Percentiles rank a stretch among this genome's conserved stretches.
These are phyloP conservation scores for Kwoniella mangroviensis DNA, from an alignment of 768 basidiomycete species.

Conservation along the genomic window DNA sequence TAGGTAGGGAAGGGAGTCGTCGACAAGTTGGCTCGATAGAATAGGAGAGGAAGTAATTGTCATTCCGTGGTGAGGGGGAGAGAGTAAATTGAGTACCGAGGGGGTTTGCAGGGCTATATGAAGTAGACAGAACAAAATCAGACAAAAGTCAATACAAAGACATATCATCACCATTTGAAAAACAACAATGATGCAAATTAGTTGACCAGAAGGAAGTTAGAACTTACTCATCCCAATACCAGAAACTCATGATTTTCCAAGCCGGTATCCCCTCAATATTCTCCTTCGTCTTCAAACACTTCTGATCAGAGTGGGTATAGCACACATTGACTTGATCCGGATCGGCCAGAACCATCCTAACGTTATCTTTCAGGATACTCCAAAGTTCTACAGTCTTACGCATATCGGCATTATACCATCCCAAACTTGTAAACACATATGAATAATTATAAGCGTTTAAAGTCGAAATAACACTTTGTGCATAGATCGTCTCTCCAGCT, in stretches of 20 bases:
- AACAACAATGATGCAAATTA: too few relatives aligned
- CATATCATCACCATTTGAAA: too few relatives aligned
- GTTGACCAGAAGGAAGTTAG: too few relatives aligned
- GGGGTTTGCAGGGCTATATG: slow-evolving; percentile 38
- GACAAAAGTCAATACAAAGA: too few relatives aligned
- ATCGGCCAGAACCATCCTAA: slow-evolving; percentile 44
- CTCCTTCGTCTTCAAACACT: slow-evolving; percentile 34
- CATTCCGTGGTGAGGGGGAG: slow-evolving; percentile 41
- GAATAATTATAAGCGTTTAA: slow-evolving; percentile 42
- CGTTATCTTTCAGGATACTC: slow-evolving; percentile 31
- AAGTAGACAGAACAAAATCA: too few relatives aligned
- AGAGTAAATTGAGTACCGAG: slow-evolving; percentile 46
- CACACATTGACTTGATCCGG: slow-evolving; percentile 45
- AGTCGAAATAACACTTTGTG: slow-evolving; percentile 43
- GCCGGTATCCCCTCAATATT: slow-evolving; percentile 41
- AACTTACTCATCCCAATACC: slow-evolving; percentile 51
- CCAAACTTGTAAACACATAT: slow-evolving; percentile 45
- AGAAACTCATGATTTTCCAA: slow-evolving; percentile 47
- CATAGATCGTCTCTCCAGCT: slow-evolving; percentile 41
- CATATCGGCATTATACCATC: slow-evolving; percentile 52
- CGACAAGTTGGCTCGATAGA: slow-evolving; percentile 51
- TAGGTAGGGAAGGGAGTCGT: slow-evolving; percentile 25
- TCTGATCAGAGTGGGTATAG: slow-evolving; percentile 26
- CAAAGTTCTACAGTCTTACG: slow-evolving; percentile 42
- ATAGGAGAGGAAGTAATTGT: slow-evolving; percentile 43